Conservation (phyloP, 768 basidiomycete genomes). For the Boletus reticuloceps region DNA sequence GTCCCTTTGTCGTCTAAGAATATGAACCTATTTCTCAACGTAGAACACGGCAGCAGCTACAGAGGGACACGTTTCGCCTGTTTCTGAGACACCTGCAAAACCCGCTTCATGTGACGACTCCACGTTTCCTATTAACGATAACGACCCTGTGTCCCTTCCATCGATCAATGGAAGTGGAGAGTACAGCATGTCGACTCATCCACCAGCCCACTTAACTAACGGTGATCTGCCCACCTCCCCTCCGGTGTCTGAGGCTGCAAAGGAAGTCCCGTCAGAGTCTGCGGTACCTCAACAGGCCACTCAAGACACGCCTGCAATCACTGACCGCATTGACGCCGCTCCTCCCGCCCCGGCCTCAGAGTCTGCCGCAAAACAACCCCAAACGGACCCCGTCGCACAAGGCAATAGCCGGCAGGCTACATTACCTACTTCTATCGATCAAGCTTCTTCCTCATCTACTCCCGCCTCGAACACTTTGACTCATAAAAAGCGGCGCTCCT, state of each 20-base stretch:
- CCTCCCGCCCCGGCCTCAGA: not conserved
- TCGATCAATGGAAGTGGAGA: constrained; percentile 10
- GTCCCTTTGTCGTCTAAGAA: not conserved
- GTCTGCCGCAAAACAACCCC: not conserved
- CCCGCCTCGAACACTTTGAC: constrained; percentile 35
- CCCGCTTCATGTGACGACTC: constrained; percentile 14
- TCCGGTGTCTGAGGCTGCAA: not conserved
- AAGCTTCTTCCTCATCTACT: constrained; percentile 17
- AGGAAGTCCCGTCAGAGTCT: not conserved
- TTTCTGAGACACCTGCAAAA: not conserved
- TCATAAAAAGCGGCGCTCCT: constrained; percentile 51
- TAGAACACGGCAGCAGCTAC: constrained; percentile 24
- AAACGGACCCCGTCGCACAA: not conserved
- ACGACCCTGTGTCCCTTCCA: constrained; percentile 11
- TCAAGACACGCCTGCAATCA: not conserved
- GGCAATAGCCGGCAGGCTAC: not conserved
- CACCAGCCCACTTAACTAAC: constrained; percentile 7
- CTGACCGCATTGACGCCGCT: not conserved
- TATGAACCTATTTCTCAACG: not conserved
- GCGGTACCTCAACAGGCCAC: not conserved
- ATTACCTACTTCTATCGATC: not conserved
- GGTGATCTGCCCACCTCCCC: not conserved
- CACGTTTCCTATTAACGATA: constrained; percentile 42
- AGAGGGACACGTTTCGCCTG: constrained; percentile 11
- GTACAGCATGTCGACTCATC: constrained; percentile 20